phyloP scores from a whole-genome alignment of 257 asterid species.

The Gynochthodes officinalis region DNA sequence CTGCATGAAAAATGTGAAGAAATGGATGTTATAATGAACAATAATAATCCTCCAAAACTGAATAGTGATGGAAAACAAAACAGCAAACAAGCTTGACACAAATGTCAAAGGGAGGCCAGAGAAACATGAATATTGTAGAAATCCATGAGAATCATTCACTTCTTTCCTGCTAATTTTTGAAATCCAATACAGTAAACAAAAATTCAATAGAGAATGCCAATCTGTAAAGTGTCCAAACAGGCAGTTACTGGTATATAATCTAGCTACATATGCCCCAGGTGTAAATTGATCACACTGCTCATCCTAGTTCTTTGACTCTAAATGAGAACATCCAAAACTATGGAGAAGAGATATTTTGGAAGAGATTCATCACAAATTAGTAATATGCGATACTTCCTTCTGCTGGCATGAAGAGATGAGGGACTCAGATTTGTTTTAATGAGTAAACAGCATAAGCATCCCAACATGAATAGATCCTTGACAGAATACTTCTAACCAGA shows the following conservation, averaged over 20 bases:
- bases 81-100: not conserved
- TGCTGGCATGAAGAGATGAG: not conserved
- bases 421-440: not conserved
- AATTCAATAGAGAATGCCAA: not conserved
- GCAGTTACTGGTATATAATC: not conserved
- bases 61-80: slow-evolving; percentile 1
- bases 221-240: too few species aligned
- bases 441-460: not conserved
- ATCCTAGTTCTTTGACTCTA: not conserved
- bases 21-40: not conserved
- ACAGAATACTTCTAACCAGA: too few species aligned
- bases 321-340: not conserved
- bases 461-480: not conserved
- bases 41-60: not conserved
- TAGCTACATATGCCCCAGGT: not conserved
- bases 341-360: not conserved
- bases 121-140: not conserved
- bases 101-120: not conserved
- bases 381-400: not conserved
- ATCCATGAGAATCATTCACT: not conserved
- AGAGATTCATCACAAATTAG: not conserved
- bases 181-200: not conserved
- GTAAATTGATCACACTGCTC: not conserved
- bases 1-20: slow-evolving; percentile 43
- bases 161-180: slow-evolving; percentile 1